Evolutionary conservation across 495 filamentous ascomycete genomes (phyloP), one percentile per base, ranked within the genome.

Genomic region (Talaromyces adpressus): DNA sequence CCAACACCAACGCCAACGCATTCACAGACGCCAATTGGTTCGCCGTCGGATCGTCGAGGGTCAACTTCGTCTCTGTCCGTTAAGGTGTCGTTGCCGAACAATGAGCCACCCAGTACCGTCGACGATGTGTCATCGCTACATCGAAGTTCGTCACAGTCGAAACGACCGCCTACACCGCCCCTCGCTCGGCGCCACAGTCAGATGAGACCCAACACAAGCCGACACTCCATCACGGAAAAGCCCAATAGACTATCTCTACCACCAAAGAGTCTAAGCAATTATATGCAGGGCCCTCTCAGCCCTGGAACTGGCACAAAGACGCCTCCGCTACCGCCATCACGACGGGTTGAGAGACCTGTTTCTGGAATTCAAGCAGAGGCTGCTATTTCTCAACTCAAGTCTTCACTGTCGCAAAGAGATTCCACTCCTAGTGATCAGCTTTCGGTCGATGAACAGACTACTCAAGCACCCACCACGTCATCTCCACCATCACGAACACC

Each of bases 131-230:
- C 70, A 74, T 32, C 60, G 2, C 7, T 62, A 12, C 27, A 62
- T 9, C 39, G 62, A 39, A 41, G 47, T 11, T 22, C 54, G 20
- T 77, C 76, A 16, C 74, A 75, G 59, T 64, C 72, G n/a, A 79
- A 78, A 67, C 73, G 77, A 5, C 79, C 81, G 1, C 81, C 80
- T n/a, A 77, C 79, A 2, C 81, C 80, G 23, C 81, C 81, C 30
- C 64, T 81, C 27, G 74, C 78, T 58, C 67, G 81, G 58, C 74
- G 80, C 56, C 78, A 81, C 23, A 82, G 79, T 61, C 79, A 82
- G 63, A 75, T 80, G 72, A 73, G 71, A 53, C 25, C 60, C 66
- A 63, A 20, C 11, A 60, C 27, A 72, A 57, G 77, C 75, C 11
- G 78, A 79, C 32, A 74, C 76, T 8, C 73, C 69, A 11, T 62